Evolutionary conservation across 2,329 filamentous ascomycete genomes (phyloP).

Genomic region (Diatrype stigma): DNA sequence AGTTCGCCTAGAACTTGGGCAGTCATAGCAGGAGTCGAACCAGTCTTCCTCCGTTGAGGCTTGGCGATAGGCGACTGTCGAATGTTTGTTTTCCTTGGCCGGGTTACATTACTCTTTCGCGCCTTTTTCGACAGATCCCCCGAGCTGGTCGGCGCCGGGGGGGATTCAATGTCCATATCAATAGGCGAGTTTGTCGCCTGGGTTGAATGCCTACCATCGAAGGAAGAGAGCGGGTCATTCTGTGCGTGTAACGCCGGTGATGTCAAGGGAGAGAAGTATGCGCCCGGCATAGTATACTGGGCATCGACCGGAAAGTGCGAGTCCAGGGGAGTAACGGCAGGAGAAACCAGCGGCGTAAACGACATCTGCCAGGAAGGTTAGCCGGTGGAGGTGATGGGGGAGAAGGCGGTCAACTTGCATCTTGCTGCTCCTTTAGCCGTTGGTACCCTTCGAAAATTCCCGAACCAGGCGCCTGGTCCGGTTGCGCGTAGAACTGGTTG

Average conservation of each 20-base stretch:
- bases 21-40: slow-evolving; percentile 51
- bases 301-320: slow-evolving; percentile 59
- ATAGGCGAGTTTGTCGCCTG: slow-evolving; percentile 49
- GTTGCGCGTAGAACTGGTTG: slow-evolving; percentile 56
- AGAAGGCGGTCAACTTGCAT: slow-evolving; percentile 39
- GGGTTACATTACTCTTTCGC: slow-evolving; percentile 47
- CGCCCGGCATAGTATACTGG: slow-evolving; percentile 59
- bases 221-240: slow-evolving; percentile 44
- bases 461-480: slow-evolving; percentile 52
- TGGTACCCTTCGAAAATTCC: slow-evolving; percentile 65
- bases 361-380: slow-evolving; percentile 50
- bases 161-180: slow-evolving; percentile 52
- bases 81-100: slow-evolving; percentile 52
- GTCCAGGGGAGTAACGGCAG: slow-evolving; percentile 78
- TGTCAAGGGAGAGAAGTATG: slow-evolving; percentile 80
- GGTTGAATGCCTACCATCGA: slow-evolving; percentile 39
- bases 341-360: slow-evolving; percentile 77
- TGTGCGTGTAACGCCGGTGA: slow-evolving; percentile 77
- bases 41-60: slow-evolving; percentile 52
- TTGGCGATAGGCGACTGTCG: slow-evolving; percentile 72
- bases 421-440: slow-evolving; percentile 65
- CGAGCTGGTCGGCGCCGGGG: slow-evolving; percentile 33
- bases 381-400: slow-evolving; percentile 15
- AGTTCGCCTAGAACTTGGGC: slow-evolving; percentile 53
- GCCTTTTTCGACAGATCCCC: slow-evolving; percentile 49